These are phyloP conservation scores for Periconia sp. DNA, from an alignment of 2,329 filamentous ascomycete species.

Conservation along the genomic window DNA sequence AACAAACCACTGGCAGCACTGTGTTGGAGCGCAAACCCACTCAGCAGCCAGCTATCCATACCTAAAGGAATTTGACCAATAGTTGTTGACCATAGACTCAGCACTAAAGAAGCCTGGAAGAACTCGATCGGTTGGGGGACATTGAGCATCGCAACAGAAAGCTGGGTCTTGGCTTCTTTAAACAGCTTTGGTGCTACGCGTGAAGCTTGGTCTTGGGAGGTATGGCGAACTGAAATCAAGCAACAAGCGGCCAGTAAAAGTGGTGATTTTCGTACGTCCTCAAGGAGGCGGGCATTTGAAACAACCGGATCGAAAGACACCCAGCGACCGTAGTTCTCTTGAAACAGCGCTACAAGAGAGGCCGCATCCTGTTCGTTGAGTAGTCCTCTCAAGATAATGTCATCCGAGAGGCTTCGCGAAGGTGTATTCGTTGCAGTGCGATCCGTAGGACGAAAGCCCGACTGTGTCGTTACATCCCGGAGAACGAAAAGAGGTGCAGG, in stretches of 20 bases:
- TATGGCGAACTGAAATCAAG: slow-evolving; percentile 52
- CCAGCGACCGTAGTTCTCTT: slow-evolving; percentile 53
- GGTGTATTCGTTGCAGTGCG: slow-evolving; percentile 13
- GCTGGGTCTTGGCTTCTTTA: slow-evolving; percentile 39
- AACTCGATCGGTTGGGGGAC: slow-evolving; percentile 51
- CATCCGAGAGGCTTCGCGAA: slow-evolving; percentile 15
- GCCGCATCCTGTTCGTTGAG: slow-evolving; percentile 24
- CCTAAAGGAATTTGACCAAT: slow-evolving; percentile 52
- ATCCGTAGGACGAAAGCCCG: slow-evolving; percentile 15
- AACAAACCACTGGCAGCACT: slow-evolving; percentile 47
- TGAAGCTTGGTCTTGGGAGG: slow-evolving; percentile 45
- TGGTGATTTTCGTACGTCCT: slow-evolving; percentile 44
- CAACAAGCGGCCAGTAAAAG: slow-evolving; percentile 49
- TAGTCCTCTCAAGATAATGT: slow-evolving; percentile 34
- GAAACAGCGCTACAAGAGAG: slow-evolving; percentile 39
- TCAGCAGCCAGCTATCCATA: slow-evolving; percentile 55
- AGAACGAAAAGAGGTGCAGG: slow-evolving; percentile 24
- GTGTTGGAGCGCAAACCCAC: slow-evolving; percentile 53
- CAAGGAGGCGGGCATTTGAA: slow-evolving; percentile 34
- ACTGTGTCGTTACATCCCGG: slow-evolving; percentile 21
- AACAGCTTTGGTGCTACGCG: slow-evolving; percentile 47
- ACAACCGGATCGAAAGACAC: slow-evolving; percentile 42
- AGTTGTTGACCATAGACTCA: slow-evolving; percentile 55
- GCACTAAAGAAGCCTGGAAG: slow-evolving; percentile 51
- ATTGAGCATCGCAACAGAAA: slow-evolving; percentile 40